Conservation (phyloP, 352 stramenopile genomes). For the Hyaloperonospora brassicae region DNA sequence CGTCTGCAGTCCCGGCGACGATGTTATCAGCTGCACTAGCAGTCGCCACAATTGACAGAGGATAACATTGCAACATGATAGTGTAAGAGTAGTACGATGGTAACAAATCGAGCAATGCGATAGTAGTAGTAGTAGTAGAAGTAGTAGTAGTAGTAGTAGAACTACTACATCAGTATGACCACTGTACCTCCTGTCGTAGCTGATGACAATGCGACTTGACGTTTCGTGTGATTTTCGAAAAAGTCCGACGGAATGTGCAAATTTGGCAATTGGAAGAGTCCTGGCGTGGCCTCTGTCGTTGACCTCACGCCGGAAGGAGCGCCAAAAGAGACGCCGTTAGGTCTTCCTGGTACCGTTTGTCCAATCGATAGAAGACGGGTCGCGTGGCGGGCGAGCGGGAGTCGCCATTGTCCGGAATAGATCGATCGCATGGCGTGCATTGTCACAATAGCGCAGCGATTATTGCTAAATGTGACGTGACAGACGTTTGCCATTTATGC, state of each 20-base stretch:
- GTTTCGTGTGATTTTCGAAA: constrained; percentile 43
- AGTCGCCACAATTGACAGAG: neutral
- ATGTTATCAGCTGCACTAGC: constrained; percentile 37
- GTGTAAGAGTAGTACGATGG: neutral
- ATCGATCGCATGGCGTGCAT: constrained; percentile 8
- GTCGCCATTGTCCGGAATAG: constrained; percentile 1
- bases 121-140: too few species aligned
- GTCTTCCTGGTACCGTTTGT: constrained; percentile 13
- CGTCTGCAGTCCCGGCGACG: constrained; percentile 52
- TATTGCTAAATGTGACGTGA: too few species aligned
- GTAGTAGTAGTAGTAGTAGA: too few species aligned
- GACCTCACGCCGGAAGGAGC: constrained; percentile 11
- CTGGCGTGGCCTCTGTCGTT: constrained; percentile 19
- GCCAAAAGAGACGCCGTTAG: constrained; percentile 2
- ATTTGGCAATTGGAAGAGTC: constrained; percentile 65
- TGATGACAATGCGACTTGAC: constrained; percentile 49
- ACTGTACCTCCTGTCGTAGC: constrained; percentile 46
- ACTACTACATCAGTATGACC: too few species aligned
- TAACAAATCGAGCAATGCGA: too few species aligned
- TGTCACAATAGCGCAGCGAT: neutral
- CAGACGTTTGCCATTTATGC: too few species aligned
- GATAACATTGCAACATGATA: constrained; percentile 2
- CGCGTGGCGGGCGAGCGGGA: constrained; percentile 10
- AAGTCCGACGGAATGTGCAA: constrained; percentile 55
- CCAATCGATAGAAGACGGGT: constrained; percentile 18